Conservation (phyloP, 169 alveolate species). For the Sarcocystis neurona region DNA sequence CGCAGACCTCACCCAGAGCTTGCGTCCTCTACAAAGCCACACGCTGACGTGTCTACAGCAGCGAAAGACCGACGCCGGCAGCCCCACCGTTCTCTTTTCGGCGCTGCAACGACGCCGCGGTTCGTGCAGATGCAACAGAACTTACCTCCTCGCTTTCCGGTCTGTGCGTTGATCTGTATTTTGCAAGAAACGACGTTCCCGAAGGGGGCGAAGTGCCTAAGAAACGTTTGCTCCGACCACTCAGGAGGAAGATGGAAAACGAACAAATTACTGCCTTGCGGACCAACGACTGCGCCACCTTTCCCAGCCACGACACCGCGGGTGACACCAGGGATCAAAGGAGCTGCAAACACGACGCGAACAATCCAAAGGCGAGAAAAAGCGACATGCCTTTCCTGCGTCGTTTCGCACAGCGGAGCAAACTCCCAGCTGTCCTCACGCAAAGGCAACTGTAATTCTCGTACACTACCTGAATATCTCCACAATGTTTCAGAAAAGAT, state of each 20-base stretch:
- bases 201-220: conserved; percentile 82
- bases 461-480: no score
- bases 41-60: no score
- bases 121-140: no score
- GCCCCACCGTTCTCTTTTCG: background rate
- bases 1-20: no score
- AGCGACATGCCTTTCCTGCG: no score
- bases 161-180: conserved; percentile 21
- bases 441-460: no score
- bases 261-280: conserved; percentile 90
- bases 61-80: no score
- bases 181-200: conserved; percentile 78
- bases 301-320: conserved; percentile 36
- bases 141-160: conserved; percentile 18
- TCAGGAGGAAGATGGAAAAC: conserved; percentile 91
- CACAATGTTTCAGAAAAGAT: background rate
- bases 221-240: conserved; percentile 85
- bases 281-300: conserved; percentile 81
- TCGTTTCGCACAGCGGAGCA: no score
- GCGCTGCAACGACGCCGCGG: background rate
- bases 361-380: background rate
- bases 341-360: background rate
- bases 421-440: no score
- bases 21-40: no score
- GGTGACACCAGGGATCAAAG: background rate